Base-by-base conservation (phyloP, 192 early-diverging fungal genomes). In the Coemansia aciculifera region DNA sequence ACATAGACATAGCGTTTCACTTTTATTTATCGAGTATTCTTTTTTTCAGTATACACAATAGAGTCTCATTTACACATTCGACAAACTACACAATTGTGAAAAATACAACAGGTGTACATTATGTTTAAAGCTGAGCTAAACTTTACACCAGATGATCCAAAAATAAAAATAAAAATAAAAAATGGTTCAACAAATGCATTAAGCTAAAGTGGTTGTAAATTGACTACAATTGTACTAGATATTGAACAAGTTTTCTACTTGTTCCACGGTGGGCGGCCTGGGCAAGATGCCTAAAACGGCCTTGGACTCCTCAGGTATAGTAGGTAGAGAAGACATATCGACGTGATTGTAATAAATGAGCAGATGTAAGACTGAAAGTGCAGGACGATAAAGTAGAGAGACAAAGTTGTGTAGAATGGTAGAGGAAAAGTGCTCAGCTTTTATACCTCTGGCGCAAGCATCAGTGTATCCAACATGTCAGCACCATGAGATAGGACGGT, bases 211-310 rank as follows among this genome's bases (percentile, higher is more conserved):
- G 27, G 3, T 4, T 27, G 27, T 27, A 27, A 27, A 27, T 2
- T 27, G 27, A 27, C 1, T 27, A 27, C 27, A 27, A 27, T 27
- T 27, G 31, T 32, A 0, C 29, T 57, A 57, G 5, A 57, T 57
- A 17, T 34, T 57, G 29, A 57, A n/a, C 31, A 57, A 23, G 29
- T 12, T 57, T 11, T 57, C 54, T 31, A 57, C 54, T 57, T 57
- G 54, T 31, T 57, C 54, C 12, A 34, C 54, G 1, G 54, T 57
- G 29, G 54, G 54, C 31, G 54, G 54, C 54, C 32, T 57, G 54
- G 54, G 54, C 13, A 57, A 12, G 24, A 57, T 32, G 5, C 54
- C 29, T 17, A 6, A 57, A 15, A 57, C 27, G 27, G 32, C 23
- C 54, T 34, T 34, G 54, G 52, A 32, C 7, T 56, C 52, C 12